Evolutionary conservation across 1,284 basidiomycete genomes (phyloP).

Genomic region (Xerocomus amazonicus): DNA sequence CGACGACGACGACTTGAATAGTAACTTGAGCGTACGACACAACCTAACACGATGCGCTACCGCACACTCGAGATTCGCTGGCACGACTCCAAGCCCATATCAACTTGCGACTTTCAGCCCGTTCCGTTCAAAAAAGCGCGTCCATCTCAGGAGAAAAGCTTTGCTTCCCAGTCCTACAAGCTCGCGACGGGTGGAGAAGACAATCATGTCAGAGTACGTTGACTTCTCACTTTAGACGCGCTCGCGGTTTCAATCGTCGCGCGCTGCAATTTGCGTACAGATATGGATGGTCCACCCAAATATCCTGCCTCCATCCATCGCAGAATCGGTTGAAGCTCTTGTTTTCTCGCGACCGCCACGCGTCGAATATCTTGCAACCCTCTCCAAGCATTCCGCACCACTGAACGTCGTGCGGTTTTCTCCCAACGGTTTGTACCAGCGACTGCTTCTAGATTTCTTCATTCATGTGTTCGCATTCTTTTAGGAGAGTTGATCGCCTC

Average conservation of each 20-base stretch:
- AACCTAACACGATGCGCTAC: conserved; percentile 59
- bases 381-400: conserved; percentile 89
- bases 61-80: conserved; percentile 87
- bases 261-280: conserved; percentile 39
- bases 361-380: conserved; percentile 93
- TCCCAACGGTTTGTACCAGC: conserved; percentile 71
- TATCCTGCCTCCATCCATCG: conserved; percentile 65
- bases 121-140: conserved; percentile 71
- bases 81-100: conserved; percentile 94
- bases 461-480: not conserved
- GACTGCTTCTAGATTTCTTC: not conserved
- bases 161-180: conserved; percentile 71
- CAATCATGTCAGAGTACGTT: conserved; percentile 89
- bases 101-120: conserved; percentile 92
- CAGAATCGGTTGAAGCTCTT: conserved; percentile 45
- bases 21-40: conserved; percentile 1
- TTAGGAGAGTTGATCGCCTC: conserved; percentile 86
- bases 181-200: conserved; percentile 96
- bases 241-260: conserved; percentile 9
- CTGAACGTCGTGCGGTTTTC: conserved; percentile 98
- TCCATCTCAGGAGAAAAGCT: conserved; percentile 58
- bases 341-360: conserved; percentile 69
- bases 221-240: conserved; percentile 9
- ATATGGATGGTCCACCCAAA: conserved; percentile 95
- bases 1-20: conserved; percentile 4